Evolutionary conservation across 23 red algal genomes (phyloP), one percentile per base, ranked within the genome.

Genomic region (Pyropia yezoensis): DNA sequence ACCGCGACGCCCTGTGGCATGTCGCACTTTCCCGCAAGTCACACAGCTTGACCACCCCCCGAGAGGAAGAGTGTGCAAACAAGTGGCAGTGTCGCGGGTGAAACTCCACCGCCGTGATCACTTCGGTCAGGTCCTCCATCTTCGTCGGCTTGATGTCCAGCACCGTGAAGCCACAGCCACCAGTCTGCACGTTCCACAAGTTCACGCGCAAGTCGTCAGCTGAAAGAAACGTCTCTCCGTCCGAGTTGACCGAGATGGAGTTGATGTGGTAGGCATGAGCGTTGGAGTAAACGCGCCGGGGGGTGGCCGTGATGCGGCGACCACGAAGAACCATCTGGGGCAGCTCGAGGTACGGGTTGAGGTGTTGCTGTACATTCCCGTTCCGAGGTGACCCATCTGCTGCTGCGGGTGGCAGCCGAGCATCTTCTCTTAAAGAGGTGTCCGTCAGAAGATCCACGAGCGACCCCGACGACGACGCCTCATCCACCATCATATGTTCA

Each of bases 261-360:
- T 96, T 96, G 69, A 96, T 96, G 76, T 96, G 91, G 67, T 96
- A 96, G 17, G 91, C 70, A 65, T 96, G 84, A 18, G 83, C 77
- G 49, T 69, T 79, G 28, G 77, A 61, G 49, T 81, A 96, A 2
- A 71, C 59, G 62, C 86, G 75, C 26, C 79, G 81, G 4, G 81
- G 71, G 3, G 63, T 85, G 33, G 90, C 90, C 11, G 63, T 68
- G 45, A 95, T 71, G 51, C 88, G 55, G 22, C 77, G 45, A 60
- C 90, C 81, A 19, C 61, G 50, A n/a, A 29, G 18, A 39, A 69
- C 54, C 28, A 86, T 56, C 23, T 27, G 45, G 15, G 81, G 81
- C 50, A 86, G 65, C 30, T 27, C 57, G 19, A 86, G 57, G 17
- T 17, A 29, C n/a, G 68, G 27, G 28, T 59, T 52, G 14, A 57